Base-by-base conservation (phyloP, 1,284 basidiomycete species). In the Amylostereum chailletii region DNA sequence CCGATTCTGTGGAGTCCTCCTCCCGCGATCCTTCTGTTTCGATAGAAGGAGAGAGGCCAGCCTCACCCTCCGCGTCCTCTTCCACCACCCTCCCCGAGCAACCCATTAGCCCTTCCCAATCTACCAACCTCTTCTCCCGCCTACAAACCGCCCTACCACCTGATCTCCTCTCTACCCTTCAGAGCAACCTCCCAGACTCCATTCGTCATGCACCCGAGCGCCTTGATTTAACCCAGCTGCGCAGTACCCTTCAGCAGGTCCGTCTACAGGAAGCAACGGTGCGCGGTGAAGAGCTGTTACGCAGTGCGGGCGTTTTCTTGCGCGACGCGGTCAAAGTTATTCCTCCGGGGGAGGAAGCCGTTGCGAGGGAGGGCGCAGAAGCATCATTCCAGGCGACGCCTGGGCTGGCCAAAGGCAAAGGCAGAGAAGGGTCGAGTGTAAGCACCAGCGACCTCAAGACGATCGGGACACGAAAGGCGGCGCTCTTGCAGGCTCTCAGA, bases 241-340 rank as follows among this genome's bases (percentile, higher is more conserved):
- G 83, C 48, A 71, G 70, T 33, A 82, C 79, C 30, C 70, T 92
- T 34, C 70, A 80, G 6, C 68, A 74, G 38, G 90, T 91, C 53
- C 77, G 82, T 36, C 77, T 88, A 31, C 83, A 86, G 58, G 86
- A 77, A 11, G 73, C 84, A 32, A 86, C 85, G 0, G 42, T 72
- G 79, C 39, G 75, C 78, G 10, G 86, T 56, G 90, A 92, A 60
- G 77, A 68, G 19, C 64, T 90, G 39, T 64, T 94, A 32, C 75
- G 80, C 40, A 84, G 85, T 53, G 83, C 89, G 4, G 77, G 84
- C 11, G 84, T 84, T 49, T 88, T 83, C 49, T 65, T 92, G 33
- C 80, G 81, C 50, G 90, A 93, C 46, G 91, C 90, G 8, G 89
- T 96, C 57, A 90, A 90, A 62, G 84, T 96, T 46, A 73, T 96